These are phyloP conservation scores for Paraphoma chrysanthemicola DNA, from an alignment of 2,329 filamentous ascomycete species.

Conservation along the genomic window DNA sequence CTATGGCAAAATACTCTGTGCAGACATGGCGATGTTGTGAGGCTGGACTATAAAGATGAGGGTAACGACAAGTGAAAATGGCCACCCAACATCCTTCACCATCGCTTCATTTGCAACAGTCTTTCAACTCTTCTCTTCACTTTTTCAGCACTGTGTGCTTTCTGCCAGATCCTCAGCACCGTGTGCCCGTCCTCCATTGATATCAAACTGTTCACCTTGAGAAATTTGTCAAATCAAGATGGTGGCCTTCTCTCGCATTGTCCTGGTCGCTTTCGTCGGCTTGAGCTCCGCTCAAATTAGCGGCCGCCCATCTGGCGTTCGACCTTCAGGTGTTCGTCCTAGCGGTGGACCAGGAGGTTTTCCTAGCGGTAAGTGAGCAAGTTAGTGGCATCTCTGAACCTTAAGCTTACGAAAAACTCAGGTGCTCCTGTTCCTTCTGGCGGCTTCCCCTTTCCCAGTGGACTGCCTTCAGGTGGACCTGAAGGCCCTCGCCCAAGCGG, in stretches of 20 bases:
- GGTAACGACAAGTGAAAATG: background rate
- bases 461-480: background rate
- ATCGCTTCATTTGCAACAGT: background rate
- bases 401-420: too few species aligned
- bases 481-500: background rate
- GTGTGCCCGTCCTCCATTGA: background rate
- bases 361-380: background rate
- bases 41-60: background rate
- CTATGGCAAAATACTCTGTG: background rate
- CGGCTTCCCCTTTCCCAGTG: background rate
- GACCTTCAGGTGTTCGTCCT: background rate
- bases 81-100: background rate
- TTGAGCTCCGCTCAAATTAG: background rate
- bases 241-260: background rate
- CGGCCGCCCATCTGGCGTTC: background rate
- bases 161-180: background rate
- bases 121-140: background rate
- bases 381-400: too few species aligned
- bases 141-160: background rate
- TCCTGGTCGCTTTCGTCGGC: background rate
- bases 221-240: background rate
- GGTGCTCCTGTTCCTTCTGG: background rate
- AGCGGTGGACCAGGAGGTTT: background rate
- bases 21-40: background rate
- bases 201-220: background rate